Evolutionary conservation across 768 basidiomycete genomes (phyloP).

Genomic region (Dioszegia hungarica): DNA sequence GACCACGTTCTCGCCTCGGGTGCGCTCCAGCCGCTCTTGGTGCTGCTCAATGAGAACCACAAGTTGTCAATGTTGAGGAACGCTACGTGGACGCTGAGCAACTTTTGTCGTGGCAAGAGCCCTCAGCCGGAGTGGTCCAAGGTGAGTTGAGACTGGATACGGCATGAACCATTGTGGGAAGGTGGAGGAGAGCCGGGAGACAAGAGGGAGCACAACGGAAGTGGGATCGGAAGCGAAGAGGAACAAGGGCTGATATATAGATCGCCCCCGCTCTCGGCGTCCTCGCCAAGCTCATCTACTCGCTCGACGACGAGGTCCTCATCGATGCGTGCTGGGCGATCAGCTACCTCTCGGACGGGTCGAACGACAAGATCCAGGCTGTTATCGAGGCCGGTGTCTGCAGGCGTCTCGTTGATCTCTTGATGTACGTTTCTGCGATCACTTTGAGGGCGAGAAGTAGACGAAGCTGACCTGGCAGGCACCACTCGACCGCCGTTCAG

Average conservation of each 20-base stretch:
- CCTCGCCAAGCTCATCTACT: constrained; percentile 96
- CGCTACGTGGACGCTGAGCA: constrained; percentile 98
- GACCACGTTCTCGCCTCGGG: constrained; percentile 94
- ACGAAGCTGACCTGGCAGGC: constrained; percentile 41
- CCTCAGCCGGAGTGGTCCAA: constrained; percentile 98
- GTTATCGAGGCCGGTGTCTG: constrained; percentile 98
- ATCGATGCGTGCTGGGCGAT: constrained; percentile 99
- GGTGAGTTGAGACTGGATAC: too few species aligned
- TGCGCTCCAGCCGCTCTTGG: constrained; percentile 84
- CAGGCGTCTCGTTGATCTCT: constrained; percentile 90
- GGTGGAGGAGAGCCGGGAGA: too few species aligned
- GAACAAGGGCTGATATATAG: constrained; percentile 51
- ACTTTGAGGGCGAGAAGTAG: neutral
- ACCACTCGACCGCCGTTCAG: constrained; percentile 74
- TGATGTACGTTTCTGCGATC: constrained; percentile 57
- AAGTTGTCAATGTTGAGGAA: constrained; percentile 96
- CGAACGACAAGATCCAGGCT: constrained; percentile 99
- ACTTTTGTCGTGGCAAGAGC: constrained; percentile 96
- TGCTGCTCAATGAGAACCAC: constrained; percentile 84
- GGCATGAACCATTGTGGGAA: too few species aligned
- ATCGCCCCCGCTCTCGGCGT: constrained; percentile 96
- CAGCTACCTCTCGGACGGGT: constrained; percentile 96
- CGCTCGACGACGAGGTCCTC: constrained; percentile 95
- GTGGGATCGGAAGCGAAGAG: neutral
- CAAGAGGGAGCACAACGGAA: too few species aligned